Percentiles rank a stretch among this genome's conserved stretches.
Evolutionary conservation across 2,329 filamentous ascomycete species (phyloP).

Genomic region (Cladosporium sp.): DNA sequence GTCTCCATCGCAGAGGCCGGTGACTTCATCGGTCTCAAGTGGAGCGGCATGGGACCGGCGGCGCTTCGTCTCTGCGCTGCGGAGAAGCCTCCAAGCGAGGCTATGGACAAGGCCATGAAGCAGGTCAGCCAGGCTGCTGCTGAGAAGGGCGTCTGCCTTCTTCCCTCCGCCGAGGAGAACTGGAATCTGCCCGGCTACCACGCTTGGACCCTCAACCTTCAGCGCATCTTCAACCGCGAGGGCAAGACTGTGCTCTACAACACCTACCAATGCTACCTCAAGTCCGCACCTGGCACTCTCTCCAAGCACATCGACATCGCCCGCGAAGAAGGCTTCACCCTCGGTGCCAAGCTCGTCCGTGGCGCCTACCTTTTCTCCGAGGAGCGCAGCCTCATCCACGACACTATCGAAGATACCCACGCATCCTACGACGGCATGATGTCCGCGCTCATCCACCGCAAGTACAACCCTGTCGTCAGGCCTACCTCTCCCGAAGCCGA

Average conservation of each 20-base stretch:
- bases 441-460: constrained; percentile 60
- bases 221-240: constrained; percentile 31
- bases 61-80: constrained; percentile 64
- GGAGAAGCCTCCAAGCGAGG: constrained; percentile 58
- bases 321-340: constrained; percentile 44
- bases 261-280: constrained; percentile 57
- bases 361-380: constrained; percentile 55
- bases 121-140: constrained; percentile 70
- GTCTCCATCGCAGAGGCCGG: constrained; percentile 52
- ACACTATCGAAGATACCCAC: constrained; percentile 52
- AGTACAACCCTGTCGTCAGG: constrained; percentile 55
- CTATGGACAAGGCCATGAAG: constrained; percentile 66
- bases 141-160: constrained; percentile 64
- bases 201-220: constrained; percentile 70
- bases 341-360: constrained; percentile 55
- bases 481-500: constrained; percentile 25
- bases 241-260: constrained; percentile 68
- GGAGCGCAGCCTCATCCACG: constrained; percentile 47
- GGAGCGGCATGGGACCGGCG: constrained; percentile 75
- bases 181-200: constrained; percentile 75
- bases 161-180: constrained; percentile 84
- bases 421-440: constrained; percentile 68
- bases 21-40: constrained; percentile 58
- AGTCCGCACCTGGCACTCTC: constrained; percentile 42
- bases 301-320: constrained; percentile 45